phyloP scores from a whole-genome alignment of 768 basidiomycete species.

The Leccinum truebloodii region DNA sequence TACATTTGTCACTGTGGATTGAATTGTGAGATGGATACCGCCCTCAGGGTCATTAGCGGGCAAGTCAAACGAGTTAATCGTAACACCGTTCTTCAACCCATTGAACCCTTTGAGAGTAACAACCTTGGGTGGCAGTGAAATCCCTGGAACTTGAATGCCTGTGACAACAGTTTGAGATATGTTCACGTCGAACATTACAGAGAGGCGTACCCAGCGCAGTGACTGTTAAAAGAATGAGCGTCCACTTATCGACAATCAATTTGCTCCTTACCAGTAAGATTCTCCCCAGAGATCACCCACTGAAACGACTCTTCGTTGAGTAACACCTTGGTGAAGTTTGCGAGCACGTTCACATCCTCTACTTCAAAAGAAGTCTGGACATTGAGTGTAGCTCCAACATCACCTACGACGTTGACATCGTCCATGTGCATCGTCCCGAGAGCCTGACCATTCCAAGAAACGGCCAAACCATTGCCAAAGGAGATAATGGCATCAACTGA shows the following conservation, averaged over 20 bases:
- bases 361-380: conserved; percentile 57
- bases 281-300: conserved; percentile 67
- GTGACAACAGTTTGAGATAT: not conserved
- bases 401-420: conserved; percentile 57
- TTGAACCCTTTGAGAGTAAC: conserved; percentile 73
- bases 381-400: conserved; percentile 62
- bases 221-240: conserved; percentile 40
- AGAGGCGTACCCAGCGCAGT: conserved; percentile 51
- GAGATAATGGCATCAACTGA: conserved; percentile 66
- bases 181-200: not conserved
- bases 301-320: conserved; percentile 66
- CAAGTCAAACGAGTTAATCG: conserved; percentile 66
- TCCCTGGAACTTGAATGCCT: conserved; percentile 61
- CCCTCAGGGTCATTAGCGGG: conserved; percentile 71
- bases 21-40: conserved; percentile 66
- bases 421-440: conserved; percentile 64
- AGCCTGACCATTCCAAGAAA: conserved; percentile 57
- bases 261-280: conserved; percentile 51
- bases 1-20: conserved; percentile 61
- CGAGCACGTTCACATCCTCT: conserved; percentile 53
- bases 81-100: conserved; percentile 60
- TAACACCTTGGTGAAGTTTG: conserved; percentile 65
- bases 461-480: conserved; percentile 61
- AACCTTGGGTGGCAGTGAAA: conserved; percentile 54
- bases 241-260: not conserved